Conservation (phyloP, 441 rosid genomes). For the Bruguiera hainesii region DNA sequence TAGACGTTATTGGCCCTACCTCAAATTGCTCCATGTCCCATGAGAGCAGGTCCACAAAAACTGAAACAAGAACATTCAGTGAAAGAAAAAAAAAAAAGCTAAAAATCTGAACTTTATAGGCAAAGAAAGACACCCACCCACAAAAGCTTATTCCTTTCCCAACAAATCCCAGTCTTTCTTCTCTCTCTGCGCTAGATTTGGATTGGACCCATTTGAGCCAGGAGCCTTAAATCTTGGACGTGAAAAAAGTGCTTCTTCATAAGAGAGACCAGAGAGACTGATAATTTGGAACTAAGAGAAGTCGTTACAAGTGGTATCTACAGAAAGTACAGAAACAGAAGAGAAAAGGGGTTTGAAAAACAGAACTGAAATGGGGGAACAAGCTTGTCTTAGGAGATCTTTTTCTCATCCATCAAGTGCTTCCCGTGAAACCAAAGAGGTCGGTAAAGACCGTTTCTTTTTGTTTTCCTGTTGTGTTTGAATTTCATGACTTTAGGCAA, state of each 20-base stretch:
- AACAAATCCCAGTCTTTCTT: conserved; percentile 3
- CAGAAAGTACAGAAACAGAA: conserved; percentile 7
- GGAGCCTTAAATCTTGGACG: conserved; percentile 12
- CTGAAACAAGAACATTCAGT: not conserved
- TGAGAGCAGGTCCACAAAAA: conserved; percentile 9
- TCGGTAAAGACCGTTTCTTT: conserved; percentile 17
- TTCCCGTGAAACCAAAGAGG: conserved; percentile 55
- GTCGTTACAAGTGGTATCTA: not conserved
- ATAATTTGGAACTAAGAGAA: not conserved
- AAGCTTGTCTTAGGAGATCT: conserved; percentile 68
- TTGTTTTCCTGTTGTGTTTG: not conserved
- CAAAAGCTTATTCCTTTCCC: conserved; percentile 10
- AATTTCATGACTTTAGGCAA: not conserved
- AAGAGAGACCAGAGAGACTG: not conserved
- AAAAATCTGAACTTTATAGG: conserved; percentile 15
- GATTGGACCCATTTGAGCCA: conserved; percentile 26
- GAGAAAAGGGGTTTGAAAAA: conserved; percentile 8
- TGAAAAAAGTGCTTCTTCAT: not conserved
- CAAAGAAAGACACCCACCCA: conserved; percentile 5
- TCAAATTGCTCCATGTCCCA: not conserved
- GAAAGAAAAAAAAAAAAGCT: not conserved
- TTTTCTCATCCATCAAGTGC: conserved; percentile 78
- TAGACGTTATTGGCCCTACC: conserved; percentile 29
- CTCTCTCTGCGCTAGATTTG: conserved; percentile 14
- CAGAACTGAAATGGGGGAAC: conserved; percentile 55